A percentile compares a stretch with the other conserved stretches of the same genome.
Evolutionary conservation across 768 basidiomycete species (phyloP).

Genomic region (Boletellus sp.): DNA sequence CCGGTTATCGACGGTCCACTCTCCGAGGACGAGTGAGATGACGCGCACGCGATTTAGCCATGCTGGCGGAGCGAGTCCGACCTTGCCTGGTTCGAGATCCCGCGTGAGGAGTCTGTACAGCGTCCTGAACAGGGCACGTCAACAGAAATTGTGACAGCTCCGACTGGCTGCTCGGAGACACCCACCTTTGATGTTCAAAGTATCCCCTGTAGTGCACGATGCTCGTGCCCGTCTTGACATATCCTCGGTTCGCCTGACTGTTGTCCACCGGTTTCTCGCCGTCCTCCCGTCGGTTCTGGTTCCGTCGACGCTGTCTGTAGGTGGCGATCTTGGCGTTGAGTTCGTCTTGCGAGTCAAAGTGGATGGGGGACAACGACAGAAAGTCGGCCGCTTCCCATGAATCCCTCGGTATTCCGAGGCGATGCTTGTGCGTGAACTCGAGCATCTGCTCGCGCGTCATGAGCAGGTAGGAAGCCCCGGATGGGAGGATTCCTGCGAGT

Average conservation of each 20-base stretch:
- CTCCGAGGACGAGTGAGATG: slow-evolving; percentile 36
- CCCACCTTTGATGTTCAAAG: slow-evolving; percentile 49
- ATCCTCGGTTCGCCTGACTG: slow-evolving; percentile 43
- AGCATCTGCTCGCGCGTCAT: slow-evolving; percentile 34
- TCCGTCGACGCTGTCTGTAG: slow-evolving; percentile 37
- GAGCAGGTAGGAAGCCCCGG: slow-evolving; percentile 45
- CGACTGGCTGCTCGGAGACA: neutral
- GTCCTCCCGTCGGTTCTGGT: slow-evolving; percentile 25
- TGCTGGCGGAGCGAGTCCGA: slow-evolving; percentile 26
- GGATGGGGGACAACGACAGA: slow-evolving; percentile 47
- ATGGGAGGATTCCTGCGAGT: slow-evolving; percentile 39
- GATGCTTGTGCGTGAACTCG: slow-evolving; percentile 18
- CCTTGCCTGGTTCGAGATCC: slow-evolving; percentile 27
- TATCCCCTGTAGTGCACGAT: slow-evolving; percentile 31
- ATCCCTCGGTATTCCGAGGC: slow-evolving; percentile 10
- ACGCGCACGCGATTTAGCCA: slow-evolving; percentile 34
- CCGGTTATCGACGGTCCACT: slow-evolving; percentile 35
- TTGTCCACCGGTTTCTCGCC: slow-evolving; percentile 27
- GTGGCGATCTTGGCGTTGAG: slow-evolving; percentile 37
- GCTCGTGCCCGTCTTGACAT: slow-evolving; percentile 19
- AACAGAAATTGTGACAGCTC: neutral
- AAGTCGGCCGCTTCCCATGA: slow-evolving; percentile 28
- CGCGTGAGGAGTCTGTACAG: slow-evolving; percentile 31
- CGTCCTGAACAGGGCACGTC: slow-evolving; percentile 19
- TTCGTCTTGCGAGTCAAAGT: slow-evolving; percentile 32